Conservation (phyloP, 331 rosid genomes). For the Cydonia oblonga region DNA sequence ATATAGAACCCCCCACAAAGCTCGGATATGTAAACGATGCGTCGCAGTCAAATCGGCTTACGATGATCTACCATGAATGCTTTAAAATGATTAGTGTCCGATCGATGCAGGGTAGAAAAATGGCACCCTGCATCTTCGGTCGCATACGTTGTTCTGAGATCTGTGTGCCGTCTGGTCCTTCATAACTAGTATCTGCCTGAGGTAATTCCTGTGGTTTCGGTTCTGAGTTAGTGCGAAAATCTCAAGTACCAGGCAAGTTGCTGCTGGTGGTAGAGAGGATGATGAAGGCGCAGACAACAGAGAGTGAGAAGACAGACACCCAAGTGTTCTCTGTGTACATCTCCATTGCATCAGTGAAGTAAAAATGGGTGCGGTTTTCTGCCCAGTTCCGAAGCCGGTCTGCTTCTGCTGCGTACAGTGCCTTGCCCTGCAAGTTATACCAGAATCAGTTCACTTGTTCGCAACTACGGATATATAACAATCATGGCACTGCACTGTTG, state of each 20-base stretch:
- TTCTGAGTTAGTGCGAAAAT: conserved; percentile 27
- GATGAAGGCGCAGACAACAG: conserved; percentile 84
- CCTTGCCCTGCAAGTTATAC: conserved; percentile 62
- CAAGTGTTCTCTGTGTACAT: conserved; percentile 88
- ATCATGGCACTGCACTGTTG: no score
- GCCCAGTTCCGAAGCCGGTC: conserved; percentile 94
- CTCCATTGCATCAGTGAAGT: conserved; percentile 71
- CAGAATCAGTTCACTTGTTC: conserved; percentile 1
- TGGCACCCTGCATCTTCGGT: conserved; percentile 16
- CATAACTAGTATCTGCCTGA: not conserved
- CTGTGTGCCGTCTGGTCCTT: not conserved
- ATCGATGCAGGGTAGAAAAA: conserved; percentile 26
- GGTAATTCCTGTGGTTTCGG: not conserved
- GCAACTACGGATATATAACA: not conserved
- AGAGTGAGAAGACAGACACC: conserved; percentile 91
- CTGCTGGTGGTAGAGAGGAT: conserved; percentile 79
- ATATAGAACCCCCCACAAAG: not conserved
- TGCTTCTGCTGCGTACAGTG: conserved; percentile 81
- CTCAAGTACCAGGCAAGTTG: conserved; percentile 63
- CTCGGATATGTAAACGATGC: not conserved
- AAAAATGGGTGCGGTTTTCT: conserved; percentile 43
- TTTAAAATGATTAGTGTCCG: not conserved
- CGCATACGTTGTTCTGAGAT: conserved; percentile 14
- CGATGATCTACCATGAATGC: not conserved
- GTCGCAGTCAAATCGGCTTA: not conserved